phyloP scores from a whole-genome alignment of 176 grass and related monocot species.

The Aegilops tauschii region DNA sequence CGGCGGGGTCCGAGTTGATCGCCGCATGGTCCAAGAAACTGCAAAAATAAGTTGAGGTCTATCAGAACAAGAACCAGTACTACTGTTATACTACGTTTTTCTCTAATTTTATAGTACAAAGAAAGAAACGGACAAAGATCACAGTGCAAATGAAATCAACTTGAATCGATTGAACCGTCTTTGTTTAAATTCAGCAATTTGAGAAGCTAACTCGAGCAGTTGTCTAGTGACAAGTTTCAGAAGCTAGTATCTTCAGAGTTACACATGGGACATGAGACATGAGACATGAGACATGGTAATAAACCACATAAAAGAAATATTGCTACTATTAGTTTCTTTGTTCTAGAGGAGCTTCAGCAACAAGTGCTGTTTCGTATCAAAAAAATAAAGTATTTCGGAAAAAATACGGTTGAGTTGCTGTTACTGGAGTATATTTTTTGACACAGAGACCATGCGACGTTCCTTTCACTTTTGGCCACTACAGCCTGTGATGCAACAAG shows the following conservation, averaged over 20 bases:
- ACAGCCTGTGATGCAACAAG: background rate
- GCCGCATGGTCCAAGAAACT: constrained; percentile 92
- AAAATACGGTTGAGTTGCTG: background rate
- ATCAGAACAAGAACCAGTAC: background rate
- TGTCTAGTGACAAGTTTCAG: background rate
- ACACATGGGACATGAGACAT: background rate
- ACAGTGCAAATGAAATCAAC: background rate
- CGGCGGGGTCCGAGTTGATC: constrained; percentile 40
- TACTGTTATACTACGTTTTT: too few species aligned
- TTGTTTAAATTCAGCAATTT: background rate
- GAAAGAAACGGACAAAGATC: background rate
- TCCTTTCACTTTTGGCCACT: background rate
- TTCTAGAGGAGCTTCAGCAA: background rate
- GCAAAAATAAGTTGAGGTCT: background rate
- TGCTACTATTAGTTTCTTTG: background rate
- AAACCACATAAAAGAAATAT: background rate
- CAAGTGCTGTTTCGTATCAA: background rate
- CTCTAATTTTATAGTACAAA: too few species aligned
- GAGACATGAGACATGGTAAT: background rate
- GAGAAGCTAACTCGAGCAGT: background rate
- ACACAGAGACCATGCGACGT: background rate
- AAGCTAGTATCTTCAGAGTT: background rate
- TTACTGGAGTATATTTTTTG: background rate
- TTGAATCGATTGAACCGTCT: background rate
- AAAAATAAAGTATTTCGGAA: background rate